A percentile compares a stretch with the other conserved stretches of the same genome.
Evolutionary conservation across 371 early-diverging fungal genomes (phyloP).

Genomic region (Furculomyces boomerangus): DNA sequence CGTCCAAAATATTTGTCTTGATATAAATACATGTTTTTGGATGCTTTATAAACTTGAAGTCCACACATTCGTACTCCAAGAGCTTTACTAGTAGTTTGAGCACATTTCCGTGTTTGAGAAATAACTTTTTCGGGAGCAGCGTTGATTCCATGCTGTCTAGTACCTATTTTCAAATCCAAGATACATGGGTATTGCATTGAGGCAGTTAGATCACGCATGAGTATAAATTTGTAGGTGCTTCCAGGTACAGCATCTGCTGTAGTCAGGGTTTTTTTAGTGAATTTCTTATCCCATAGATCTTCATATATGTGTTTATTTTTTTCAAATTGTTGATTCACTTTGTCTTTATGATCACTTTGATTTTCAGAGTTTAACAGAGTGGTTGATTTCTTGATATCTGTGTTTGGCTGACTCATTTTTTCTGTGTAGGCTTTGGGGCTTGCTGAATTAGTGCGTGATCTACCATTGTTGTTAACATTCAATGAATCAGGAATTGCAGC

Average conservation of each 20-base stretch:
- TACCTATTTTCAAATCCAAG: conserved; percentile 95
- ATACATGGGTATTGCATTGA: conserved; percentile 76
- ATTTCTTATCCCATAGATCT: conserved; percentile 20
- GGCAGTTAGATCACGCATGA: conserved; percentile 83
- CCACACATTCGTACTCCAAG: conserved; percentile 92
- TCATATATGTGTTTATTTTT: background rate
- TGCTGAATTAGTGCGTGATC: too few species aligned
- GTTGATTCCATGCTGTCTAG: conserved; percentile 85
- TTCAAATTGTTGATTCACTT: background rate
- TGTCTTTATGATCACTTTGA: background rate
- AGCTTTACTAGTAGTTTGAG: conserved; percentile 66
- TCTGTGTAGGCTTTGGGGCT: too few species aligned
- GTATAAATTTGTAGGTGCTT: conserved; percentile 47
- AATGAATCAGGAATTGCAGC: too few species aligned
- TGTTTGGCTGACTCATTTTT: background rate
- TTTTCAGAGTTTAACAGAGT: background rate
- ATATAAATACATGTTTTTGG: conserved; percentile 41
- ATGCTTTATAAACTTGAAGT: conserved; percentile 82
- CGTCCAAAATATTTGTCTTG: conserved; percentile 92
- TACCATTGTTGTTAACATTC: too few species aligned
- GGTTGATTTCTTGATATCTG: background rate
- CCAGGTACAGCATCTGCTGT: conserved; percentile 21
- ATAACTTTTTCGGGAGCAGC: conserved; percentile 60
- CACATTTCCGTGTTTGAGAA: conserved; percentile 79
- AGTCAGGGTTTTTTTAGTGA: conserved; percentile 13